Conservation (phyloP, 176 grass and related monocot genomes). For the Aegilops longissima region DNA sequence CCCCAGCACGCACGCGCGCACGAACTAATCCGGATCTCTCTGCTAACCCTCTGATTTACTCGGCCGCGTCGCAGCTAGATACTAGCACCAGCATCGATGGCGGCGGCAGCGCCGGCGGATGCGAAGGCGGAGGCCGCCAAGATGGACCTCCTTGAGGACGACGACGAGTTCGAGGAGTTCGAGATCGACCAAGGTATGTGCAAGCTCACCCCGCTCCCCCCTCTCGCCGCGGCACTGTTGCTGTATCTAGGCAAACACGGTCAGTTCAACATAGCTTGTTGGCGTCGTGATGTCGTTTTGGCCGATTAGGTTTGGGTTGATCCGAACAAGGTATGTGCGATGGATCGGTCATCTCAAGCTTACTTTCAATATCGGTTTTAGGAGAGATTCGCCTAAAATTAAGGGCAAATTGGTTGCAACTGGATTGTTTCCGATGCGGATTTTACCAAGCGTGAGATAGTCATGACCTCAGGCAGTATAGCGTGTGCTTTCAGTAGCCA, state of each 20-base stretch:
- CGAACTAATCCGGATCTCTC: not conserved
- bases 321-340: not conserved
- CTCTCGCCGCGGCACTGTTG: not conserved
- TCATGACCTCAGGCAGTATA: not conserved
- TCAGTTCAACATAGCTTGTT: not conserved
- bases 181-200: constrained; percentile 62
- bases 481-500: not conserved
- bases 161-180: constrained; percentile 78
- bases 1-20: not conserved
- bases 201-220: not conserved
- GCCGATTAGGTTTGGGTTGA: not conserved
- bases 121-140: constrained; percentile 48
- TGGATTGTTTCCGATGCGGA: not conserved
- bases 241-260: not conserved
- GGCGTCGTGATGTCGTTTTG: not conserved
- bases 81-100: constrained; percentile 23
- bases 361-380: not conserved
- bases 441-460: not conserved
- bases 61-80: not conserved
- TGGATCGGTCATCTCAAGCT: not conserved
- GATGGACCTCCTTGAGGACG: constrained; percentile 74
- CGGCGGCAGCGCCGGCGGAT: constrained; percentile 45
- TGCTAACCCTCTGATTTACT: not conserved
- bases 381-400: not conserved
- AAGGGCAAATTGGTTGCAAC: not conserved